These are phyloP conservation scores for Cucurbita maxima DNA, from an alignment of 306 rosid species.

Conservation along the genomic window DNA sequence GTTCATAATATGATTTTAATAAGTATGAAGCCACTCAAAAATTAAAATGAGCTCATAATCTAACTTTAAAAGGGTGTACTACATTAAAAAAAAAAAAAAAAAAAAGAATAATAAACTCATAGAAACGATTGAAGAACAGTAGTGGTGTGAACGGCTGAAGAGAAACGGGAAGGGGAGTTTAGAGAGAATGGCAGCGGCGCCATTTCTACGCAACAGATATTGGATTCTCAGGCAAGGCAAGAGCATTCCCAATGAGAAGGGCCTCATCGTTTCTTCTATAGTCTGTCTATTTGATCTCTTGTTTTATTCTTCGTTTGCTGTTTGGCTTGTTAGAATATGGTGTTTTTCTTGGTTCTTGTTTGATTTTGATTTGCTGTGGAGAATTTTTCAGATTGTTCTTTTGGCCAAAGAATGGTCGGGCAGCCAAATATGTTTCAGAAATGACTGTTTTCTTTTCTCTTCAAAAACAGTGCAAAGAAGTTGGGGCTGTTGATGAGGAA, in stretches of 20 bases:
- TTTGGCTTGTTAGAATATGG: background rate
- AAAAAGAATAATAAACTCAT: background rate
- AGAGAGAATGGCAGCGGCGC: conserved; percentile 18
- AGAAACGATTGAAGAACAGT: background rate
- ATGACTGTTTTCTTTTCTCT: background rate
- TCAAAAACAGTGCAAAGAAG: conserved; percentile 33
- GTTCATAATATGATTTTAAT: too few species aligned
- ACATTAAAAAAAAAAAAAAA: too few species aligned
- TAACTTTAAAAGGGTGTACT: too few species aligned
- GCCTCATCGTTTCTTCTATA: conserved; percentile 68
- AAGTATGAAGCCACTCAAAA: too few species aligned
- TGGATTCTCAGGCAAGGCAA: conserved; percentile 85
- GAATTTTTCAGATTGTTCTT: background rate
- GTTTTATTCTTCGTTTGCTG: background rate
- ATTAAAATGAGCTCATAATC: too few species aligned
- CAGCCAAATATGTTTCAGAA: too few species aligned
- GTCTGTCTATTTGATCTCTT: conserved; percentile 12
- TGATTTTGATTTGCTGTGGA: background rate
- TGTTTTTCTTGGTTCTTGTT: background rate
- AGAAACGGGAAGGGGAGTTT: background rate
- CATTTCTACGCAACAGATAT: conserved; percentile 37
- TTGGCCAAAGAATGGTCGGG: background rate
- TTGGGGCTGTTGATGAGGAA: conserved; percentile 66
- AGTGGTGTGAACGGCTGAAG: background rate
- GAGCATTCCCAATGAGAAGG: conserved; percentile 78